phyloP scores from a whole-genome alignment of 2,329 filamentous ascomycete genomes.

The Alternaria angustiovoidea region DNA sequence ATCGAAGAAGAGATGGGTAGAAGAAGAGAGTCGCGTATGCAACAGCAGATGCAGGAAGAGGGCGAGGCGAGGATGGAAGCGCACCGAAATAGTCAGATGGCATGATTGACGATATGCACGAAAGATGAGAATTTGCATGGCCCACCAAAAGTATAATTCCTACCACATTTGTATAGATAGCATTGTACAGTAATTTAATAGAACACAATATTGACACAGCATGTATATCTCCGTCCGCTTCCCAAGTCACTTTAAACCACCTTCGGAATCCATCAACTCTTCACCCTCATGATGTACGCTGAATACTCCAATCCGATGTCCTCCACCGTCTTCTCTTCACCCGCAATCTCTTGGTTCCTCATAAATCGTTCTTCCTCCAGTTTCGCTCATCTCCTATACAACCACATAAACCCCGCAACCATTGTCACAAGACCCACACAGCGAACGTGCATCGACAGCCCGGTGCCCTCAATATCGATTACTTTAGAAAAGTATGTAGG shows the following conservation, averaged over 20 bases:
- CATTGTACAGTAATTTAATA: not conserved
- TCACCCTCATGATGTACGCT: not conserved
- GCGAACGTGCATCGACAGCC: not conserved
- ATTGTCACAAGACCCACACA: not conserved
- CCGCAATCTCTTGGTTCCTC: not conserved
- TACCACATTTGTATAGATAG: not conserved
- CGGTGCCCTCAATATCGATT: not conserved
- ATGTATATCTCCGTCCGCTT: not conserved
- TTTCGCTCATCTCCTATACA: not conserved
- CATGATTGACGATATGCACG: not conserved
- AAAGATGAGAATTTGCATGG: not conserved
- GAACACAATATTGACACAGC: not conserved
- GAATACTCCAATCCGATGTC: not conserved
- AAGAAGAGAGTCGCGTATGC: conserved; percentile 2
- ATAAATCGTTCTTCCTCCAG: not conserved
- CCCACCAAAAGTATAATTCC: not conserved
- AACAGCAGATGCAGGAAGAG: conserved; percentile 12
- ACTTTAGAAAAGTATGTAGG: not conserved
- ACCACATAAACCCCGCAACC: not conserved
- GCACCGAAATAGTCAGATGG: conserved; percentile 1
- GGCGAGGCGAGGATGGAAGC: conserved; percentile 9
- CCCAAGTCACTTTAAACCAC: not conserved
- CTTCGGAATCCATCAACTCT: not conserved
- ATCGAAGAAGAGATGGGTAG: conserved; percentile 6
- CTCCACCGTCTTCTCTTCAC: not conserved